Base-by-base conservation (phyloP, 371 early-diverging fungal species). In the Mucor racemosus region DNA sequence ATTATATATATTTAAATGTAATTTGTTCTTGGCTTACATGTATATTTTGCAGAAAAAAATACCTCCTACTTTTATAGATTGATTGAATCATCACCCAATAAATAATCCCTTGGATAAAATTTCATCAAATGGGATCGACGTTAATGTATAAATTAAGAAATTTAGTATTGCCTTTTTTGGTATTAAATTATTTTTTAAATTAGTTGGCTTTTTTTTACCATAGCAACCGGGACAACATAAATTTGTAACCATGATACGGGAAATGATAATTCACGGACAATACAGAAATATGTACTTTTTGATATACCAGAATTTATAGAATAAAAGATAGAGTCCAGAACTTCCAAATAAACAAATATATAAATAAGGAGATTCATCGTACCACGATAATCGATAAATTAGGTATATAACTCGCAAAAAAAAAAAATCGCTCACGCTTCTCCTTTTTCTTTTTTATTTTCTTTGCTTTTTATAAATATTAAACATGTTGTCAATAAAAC, bases 11-110 rank as follows among this genome's bases (percentile, higher is more conserved):
- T 48, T 48, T 19, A 9, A 9, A 48, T 48, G 48, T 17, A 48
- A 15, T 19, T 48, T 48, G 4, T 48, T 48, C 48, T 48, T 48
- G 48, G 48, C 48, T 48, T 48, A 48, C 48, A 48, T 48, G 21
- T 7, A 17, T 48, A 19, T 48, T 48, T 48, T 21, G 48, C 48
- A 48, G 48, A 48, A 48, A 48, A 21, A 48, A 26, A 26, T 26
- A 3, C 42, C 42, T 15, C 42, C 42, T 42, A 42, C n/a, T 42
- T 6, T 13, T n/a, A 42, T 42, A 3, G 13, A 42, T 15, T 11
- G 42, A 15, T 42, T n/a, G 15, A 42, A 15, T 11, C 15, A 42
- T 15, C 14, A 42, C 5, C 42, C 42, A 42, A 42, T 42, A 42
- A 14, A 42, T 42, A 14, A 42, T 42, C 42, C 42, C 42, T 42